These are phyloP conservation scores for Vaucheria bursata DNA, from an alignment of 352 stramenopile genomes.

Conservation along the genomic window DNA sequence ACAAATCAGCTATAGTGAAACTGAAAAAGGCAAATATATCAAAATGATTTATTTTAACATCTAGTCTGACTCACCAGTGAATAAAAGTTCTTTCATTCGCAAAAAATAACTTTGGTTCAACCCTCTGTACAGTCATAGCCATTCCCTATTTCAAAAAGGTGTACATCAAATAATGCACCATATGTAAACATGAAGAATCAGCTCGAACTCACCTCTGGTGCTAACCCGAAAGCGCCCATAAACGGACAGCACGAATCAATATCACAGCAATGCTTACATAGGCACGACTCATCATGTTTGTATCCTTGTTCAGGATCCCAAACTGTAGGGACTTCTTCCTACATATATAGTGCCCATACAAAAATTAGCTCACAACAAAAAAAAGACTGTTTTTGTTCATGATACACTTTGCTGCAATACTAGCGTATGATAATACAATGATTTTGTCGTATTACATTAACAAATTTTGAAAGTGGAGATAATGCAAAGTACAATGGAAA, in stretches of 20 bases:
- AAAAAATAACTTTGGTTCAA: conserved; percentile 75
- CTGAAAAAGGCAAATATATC: too few species aligned
- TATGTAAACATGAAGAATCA: conserved; percentile 27
- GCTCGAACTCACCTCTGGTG: not conserved
- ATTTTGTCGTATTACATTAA: too few species aligned
- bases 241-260: conserved; percentile 2
- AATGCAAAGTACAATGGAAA: too few species aligned
- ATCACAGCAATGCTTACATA: conserved; percentile 1
- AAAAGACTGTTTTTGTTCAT: too few species aligned
- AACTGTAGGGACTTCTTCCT: not conserved
- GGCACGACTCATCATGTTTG: not conserved
- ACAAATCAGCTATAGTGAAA: too few species aligned
- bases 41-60: too few species aligned
- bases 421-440: too few species aligned
- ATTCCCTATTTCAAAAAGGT: conserved; percentile 53
- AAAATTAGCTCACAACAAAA: too few species aligned
- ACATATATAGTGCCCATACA: conserved; percentile 10
- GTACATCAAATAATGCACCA: conserved; percentile 20
- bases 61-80: conserved; percentile 60
- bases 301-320: too few species aligned
- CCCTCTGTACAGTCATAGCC: conserved; percentile 57
- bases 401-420: too few species aligned
- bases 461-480: too few species aligned
- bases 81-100: conserved; percentile 73
- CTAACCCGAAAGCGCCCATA: conserved; percentile 3